Conservation (phyloP, 2,329 filamentous ascomycete genomes). For the Aureobasidium melanogenum region DNA sequence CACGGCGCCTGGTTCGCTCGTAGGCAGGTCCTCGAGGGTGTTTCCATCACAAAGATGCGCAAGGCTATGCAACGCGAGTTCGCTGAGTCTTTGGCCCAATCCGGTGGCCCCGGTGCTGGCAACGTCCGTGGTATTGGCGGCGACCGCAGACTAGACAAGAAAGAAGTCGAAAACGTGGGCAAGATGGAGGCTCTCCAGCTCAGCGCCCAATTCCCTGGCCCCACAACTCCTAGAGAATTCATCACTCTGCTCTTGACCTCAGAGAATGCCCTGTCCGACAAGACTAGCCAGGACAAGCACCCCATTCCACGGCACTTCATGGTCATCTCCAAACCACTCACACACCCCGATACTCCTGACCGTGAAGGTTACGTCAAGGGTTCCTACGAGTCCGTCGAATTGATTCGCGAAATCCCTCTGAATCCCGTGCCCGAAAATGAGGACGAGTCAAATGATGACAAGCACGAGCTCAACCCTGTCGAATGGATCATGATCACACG, state of each 20-base stretch:
- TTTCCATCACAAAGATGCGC: slow-evolving; percentile 71
- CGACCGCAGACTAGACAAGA: slow-evolving; percentile 62
- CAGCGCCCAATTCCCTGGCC: slow-evolving; percentile 82
- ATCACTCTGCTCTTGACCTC: slow-evolving; percentile 69
- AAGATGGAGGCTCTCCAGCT: slow-evolving; percentile 71
- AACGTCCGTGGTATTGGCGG: slow-evolving; percentile 80
- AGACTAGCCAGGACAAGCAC: slow-evolving; percentile 28
- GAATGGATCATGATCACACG: slow-evolving; percentile 93
- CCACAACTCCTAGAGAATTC: slow-evolving; percentile 81
- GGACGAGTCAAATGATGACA: slow-evolving; percentile 13
- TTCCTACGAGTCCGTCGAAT: slow-evolving; percentile 82
- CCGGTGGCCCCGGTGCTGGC: slow-evolving; percentile 61
- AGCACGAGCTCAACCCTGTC: slow-evolving; percentile 48
- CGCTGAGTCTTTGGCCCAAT: slow-evolving; percentile 61
- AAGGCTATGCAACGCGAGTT: slow-evolving; percentile 72
- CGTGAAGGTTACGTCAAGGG: slow-evolving; percentile 70
- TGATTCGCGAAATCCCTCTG: slow-evolving; percentile 73
- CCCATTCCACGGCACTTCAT: slow-evolving; percentile 62
- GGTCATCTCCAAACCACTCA: slow-evolving; percentile 76
- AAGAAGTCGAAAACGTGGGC: slow-evolving; percentile 50
- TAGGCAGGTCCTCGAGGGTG: slow-evolving; percentile 68
- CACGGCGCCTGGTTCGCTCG: slow-evolving; percentile 86
- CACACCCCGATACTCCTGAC: slow-evolving; percentile 63
- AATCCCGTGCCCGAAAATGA: slow-evolving; percentile 24
- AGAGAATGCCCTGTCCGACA: slow-evolving; percentile 40